phyloP scores from a whole-genome alignment of 1,284 basidiomycete species.

The Austroboletus rostrupii region DNA sequence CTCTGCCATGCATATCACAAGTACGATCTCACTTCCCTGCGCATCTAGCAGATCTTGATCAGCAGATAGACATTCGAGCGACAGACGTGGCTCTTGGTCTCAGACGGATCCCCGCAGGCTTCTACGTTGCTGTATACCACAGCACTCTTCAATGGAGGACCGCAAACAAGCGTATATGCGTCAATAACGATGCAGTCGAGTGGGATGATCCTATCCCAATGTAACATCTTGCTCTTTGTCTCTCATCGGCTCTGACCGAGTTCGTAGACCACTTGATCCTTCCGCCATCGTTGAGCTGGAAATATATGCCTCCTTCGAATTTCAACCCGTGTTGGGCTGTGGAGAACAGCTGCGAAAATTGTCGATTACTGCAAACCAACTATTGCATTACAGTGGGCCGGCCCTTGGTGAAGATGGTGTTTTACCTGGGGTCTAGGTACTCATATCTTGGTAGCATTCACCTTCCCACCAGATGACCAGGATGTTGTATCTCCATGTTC shows the following conservation, averaged over 20 bases:
- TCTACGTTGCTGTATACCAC: neutral
- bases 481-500: neutral
- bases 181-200: neutral
- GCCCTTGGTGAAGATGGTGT: neutral
- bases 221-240: neutral
- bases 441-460: neutral
- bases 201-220: slow-evolving; percentile 1
- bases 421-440: neutral
- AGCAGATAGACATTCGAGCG: neutral
- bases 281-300: neutral
- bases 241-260: neutral
- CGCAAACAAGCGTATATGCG: neutral
- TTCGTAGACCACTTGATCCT: neutral
- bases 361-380: neutral
- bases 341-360: neutral
- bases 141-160: slow-evolving; percentile 1
- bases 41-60: too few species aligned
- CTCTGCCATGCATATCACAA: too few species aligned
- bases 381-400: neutral
- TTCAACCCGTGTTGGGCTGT: neutral
- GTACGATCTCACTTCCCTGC: too few species aligned
- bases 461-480: neutral
- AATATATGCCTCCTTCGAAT: neutral
- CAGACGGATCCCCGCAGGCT: slow-evolving; percentile 1
- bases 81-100: neutral